Conservation (phyloP, 2,329 filamentous ascomycete genomes). For the Phyllosticta citriasiana region DNA sequence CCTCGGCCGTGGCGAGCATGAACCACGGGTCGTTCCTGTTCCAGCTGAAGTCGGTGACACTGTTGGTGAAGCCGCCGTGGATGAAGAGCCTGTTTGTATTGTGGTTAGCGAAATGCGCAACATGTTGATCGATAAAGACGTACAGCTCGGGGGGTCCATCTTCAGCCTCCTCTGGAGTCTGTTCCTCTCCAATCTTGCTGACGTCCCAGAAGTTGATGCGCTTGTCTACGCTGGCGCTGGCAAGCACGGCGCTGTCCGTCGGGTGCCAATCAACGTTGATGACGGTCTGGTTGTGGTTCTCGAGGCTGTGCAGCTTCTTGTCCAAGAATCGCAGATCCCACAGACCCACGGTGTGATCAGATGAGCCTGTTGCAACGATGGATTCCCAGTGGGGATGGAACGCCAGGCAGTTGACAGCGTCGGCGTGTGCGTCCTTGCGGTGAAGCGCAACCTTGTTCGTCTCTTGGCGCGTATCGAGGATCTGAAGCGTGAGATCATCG, state of each 20-base stretch:
- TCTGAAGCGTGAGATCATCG: slow-evolving; percentile 86
- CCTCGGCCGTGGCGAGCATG: slow-evolving; percentile 88
- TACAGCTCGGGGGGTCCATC: slow-evolving; percentile 92
- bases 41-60: slow-evolving; percentile 95
- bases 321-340: slow-evolving; percentile 93
- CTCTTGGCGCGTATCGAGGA: slow-evolving; percentile 71
- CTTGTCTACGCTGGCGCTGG: slow-evolving; percentile 85
- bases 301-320: slow-evolving; percentile 78
- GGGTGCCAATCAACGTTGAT: slow-evolving; percentile 95
- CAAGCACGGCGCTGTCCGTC: slow-evolving; percentile 75
- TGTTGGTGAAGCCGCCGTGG: slow-evolving; percentile 97
- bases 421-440: slow-evolving; percentile 66
- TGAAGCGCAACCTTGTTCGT: slow-evolving; percentile 58
- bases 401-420: slow-evolving; percentile 91
- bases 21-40: slow-evolving; percentile 96
- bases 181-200: slow-evolving; percentile 83
- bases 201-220: slow-evolving; percentile 96
- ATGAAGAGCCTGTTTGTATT: slow-evolving; percentile 64
- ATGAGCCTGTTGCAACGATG: slow-evolving; percentile 83
- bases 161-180: slow-evolving; percentile 86
- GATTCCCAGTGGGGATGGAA: slow-evolving; percentile 92
- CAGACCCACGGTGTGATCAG: slow-evolving; percentile 87
- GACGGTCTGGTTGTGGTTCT: slow-evolving; percentile 80
- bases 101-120: background rate
- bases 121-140: slow-evolving; percentile 28